These are phyloP conservation scores for Agapanthus africanus DNA, from an alignment of 106 monocot species.

Conservation along the genomic window DNA sequence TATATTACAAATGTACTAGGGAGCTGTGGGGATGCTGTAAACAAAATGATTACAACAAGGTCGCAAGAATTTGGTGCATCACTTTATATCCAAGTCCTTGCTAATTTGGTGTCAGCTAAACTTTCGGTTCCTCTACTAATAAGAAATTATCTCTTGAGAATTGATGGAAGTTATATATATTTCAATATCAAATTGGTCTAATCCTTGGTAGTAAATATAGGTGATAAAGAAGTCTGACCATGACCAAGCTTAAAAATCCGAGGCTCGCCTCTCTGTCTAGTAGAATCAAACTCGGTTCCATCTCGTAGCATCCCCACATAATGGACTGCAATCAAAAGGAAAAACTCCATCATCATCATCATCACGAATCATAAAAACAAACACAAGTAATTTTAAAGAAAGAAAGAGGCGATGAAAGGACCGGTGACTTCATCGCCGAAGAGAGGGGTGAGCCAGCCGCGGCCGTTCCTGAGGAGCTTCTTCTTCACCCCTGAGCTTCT, in stretches of 20 bases:
- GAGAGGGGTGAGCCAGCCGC: constrained; percentile 50
- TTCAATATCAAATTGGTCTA: too few species aligned
- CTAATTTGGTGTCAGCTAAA: too few species aligned
- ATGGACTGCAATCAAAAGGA: constrained; percentile 32
- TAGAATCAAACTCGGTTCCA: constrained; percentile 38
- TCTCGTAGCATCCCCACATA: constrained; percentile 39
- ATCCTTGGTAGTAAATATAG: too few species aligned
- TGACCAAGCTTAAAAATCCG: constrained; percentile 31
- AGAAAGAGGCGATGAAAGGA: constrained; percentile 1
- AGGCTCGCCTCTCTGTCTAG: constrained; percentile 37
- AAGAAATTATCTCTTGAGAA: too few species aligned
- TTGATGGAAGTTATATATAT: too few species aligned
- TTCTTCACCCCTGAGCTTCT: constrained; percentile 24
- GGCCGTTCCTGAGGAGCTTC: constrained; percentile 52
- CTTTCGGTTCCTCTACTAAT: too few species aligned
- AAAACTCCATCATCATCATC: background rate
- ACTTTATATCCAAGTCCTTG: too few species aligned
- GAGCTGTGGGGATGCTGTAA: too few species aligned
- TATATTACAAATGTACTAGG: background rate
- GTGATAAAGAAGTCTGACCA: constrained; percentile 17
- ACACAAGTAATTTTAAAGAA: background rate
- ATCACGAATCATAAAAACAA: background rate
- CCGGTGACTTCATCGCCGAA: constrained; percentile 62
- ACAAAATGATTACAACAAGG: too few species aligned
- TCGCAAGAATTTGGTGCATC: too few species aligned